A percentile compares a stretch with the other conserved stretches of the same genome.
These are phyloP conservation scores for Colletotrichum chrysophilum DNA, from an alignment of 2,329 filamentous ascomycete genomes.

Conservation along the genomic window DNA sequence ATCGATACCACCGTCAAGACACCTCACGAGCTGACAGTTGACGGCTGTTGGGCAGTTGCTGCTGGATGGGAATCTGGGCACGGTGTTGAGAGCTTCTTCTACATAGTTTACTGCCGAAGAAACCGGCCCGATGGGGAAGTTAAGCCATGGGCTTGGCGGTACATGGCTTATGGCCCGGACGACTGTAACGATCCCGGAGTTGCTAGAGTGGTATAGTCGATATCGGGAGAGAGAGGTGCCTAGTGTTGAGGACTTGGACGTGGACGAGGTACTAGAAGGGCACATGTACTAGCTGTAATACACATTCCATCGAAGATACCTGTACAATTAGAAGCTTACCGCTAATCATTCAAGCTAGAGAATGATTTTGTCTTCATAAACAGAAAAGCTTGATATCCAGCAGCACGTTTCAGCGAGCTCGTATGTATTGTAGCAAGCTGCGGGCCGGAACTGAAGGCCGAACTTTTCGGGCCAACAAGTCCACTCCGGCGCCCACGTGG, in stretches of 20 bases:
- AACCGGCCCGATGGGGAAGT: not conserved
- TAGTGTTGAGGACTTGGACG: not conserved
- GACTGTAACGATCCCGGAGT: not conserved
- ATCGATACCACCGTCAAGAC: not conserved
- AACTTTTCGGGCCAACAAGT: not conserved
- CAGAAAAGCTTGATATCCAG: too few species aligned
- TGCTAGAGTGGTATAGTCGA: not conserved
- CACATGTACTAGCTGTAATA: not conserved
- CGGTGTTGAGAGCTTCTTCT: not conserved
- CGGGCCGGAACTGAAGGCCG: not conserved
- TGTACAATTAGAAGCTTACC: too few species aligned
- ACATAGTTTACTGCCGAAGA: not conserved
- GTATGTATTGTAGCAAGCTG: too few species aligned
- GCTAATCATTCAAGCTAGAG: too few species aligned
- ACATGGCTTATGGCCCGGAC: not conserved
- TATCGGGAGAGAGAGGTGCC: not conserved
- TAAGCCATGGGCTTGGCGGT: not conserved
- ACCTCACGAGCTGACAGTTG: not conserved
- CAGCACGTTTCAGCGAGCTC: too few species aligned
- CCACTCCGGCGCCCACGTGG: not conserved
- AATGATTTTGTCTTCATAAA: too few species aligned
- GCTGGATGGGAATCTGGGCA: not conserved
- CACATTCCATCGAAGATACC: too few species aligned
- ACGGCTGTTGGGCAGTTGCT: not conserved
- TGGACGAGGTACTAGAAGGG: not conserved